Evolutionary conservation across 2,329 filamentous ascomycete genomes (phyloP).

Genomic region (Trichothecium sympodiale): DNA sequence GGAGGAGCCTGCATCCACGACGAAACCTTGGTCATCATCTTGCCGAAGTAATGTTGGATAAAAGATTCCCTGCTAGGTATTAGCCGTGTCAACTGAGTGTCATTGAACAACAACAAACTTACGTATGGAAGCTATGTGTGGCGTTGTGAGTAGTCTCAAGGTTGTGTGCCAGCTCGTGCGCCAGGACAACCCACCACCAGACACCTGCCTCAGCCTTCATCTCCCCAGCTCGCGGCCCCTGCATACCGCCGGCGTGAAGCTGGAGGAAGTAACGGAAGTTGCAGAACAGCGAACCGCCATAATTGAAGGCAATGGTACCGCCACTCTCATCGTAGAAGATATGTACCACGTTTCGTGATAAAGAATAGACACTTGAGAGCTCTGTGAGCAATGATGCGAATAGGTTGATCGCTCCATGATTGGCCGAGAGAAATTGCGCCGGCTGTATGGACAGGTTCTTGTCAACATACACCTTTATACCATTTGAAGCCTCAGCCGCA

Average conservation of each 20-base stretch:
- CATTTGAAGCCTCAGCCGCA: constrained; percentile 56
- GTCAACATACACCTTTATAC: constrained; percentile 64
- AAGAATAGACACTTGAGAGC: constrained; percentile 59
- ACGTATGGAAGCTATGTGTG: constrained; percentile 75
- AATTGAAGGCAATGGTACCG: constrained; percentile 87
- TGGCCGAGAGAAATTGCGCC: constrained; percentile 43
- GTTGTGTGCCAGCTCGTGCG: constrained; percentile 94
- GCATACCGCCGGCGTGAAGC: constrained; percentile 51
- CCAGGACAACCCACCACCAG: constrained; percentile 94
- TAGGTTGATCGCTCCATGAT: constrained; percentile 51
- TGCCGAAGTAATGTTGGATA: constrained; percentile 64
- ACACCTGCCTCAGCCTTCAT: constrained; percentile 58
- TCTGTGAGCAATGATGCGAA: constrained; percentile 64
- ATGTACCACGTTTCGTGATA: constrained; percentile 60
- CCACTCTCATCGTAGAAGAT: constrained; percentile 77
- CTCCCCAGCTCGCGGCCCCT: constrained; percentile 20
- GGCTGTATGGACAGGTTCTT: constrained; percentile 38
- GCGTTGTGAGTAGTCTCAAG: constrained; percentile 67
- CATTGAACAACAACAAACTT: constrained; percentile 24
- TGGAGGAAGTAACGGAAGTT: constrained; percentile 82
- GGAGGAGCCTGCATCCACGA: constrained; percentile 17
- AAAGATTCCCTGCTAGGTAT: constrained; percentile 52
- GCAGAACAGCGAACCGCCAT: constrained; percentile 78
- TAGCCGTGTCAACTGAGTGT: too few relatives aligned
- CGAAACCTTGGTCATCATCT: constrained; percentile 48